Evolutionary conservation across 2,329 filamentous ascomycete species (phyloP).

Genomic region (Xylariaceae sp.): DNA sequence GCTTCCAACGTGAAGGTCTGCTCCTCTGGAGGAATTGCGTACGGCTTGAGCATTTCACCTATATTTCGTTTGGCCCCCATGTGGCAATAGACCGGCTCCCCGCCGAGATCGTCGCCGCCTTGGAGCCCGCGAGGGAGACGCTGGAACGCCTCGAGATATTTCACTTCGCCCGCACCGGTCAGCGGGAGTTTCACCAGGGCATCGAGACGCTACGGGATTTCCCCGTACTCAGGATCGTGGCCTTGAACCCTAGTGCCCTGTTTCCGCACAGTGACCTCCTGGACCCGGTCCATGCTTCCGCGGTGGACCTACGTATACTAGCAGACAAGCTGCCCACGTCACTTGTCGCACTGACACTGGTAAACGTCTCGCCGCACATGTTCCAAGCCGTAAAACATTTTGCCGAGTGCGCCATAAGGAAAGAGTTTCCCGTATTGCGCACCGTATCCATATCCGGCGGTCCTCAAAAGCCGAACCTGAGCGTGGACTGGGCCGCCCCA

Average conservation of each 20-base stretch:
- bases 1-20: slow-evolving; percentile 19
- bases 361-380: slow-evolving; percentile 15
- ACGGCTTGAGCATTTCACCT: slow-evolving; percentile 19
- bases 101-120: slow-evolving; percentile 18
- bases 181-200: slow-evolving; percentile 17
- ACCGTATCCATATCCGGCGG: slow-evolving; percentile 16
- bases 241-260: slow-evolving; percentile 18
- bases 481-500: slow-evolving; percentile 3
- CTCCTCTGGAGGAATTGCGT: slow-evolving; percentile 20
- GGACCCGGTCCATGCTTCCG: neutral
- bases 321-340: slow-evolving; percentile 13
- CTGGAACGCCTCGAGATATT: slow-evolving; percentile 18
- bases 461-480: slow-evolving; percentile 7
- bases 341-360: slow-evolving; percentile 12
- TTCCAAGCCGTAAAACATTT: slow-evolving; percentile 15
- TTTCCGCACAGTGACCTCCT: neutral
- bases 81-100: slow-evolving; percentile 20
- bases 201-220: slow-evolving; percentile 20
- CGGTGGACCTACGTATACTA: neutral
- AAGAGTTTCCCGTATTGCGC: slow-evolving; percentile 15
- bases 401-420: slow-evolving; percentile 9
- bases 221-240: slow-evolving; percentile 13
- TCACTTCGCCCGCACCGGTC: slow-evolving; percentile 12
- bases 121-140: slow-evolving; percentile 14
- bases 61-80: slow-evolving; percentile 19